phyloP scores from a whole-genome alignment of 345 rosid species.

The Populus simonii region DNA sequence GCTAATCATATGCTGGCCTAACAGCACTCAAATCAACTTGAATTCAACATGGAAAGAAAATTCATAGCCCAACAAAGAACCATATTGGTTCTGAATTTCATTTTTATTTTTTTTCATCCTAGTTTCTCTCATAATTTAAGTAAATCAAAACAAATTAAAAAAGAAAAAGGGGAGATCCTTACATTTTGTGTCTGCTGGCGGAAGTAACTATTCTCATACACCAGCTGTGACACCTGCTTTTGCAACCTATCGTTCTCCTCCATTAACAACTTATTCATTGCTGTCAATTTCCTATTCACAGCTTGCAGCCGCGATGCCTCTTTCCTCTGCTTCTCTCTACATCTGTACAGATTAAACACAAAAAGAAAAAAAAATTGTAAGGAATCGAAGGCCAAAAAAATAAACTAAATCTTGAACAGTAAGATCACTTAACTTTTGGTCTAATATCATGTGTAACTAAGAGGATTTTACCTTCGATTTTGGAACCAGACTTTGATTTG shows the following conservation, averaged over 20 bases:
- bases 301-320: conserved; percentile 97
- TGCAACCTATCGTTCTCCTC: conserved; percentile 99
- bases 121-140: not conserved
- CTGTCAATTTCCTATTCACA: conserved; percentile 88
- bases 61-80: not conserved
- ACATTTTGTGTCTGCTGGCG: conserved; percentile 94
- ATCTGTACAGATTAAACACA: conserved; percentile 40
- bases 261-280: conserved; percentile 97
- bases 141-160: not conserved
- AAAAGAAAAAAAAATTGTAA: not conserved
- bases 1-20: not conserved
- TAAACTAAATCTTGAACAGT: not conserved
- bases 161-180: not conserved
- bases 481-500: conserved; percentile 99
- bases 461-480: conserved; percentile 65
- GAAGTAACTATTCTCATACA: conserved; percentile 90
- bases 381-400: not conserved
- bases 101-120: not conserved
- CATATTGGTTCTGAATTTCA: not conserved
- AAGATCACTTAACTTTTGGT: not conserved
- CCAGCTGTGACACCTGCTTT: conserved; percentile 96
- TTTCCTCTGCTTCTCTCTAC: conserved; percentile 98
- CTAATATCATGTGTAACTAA: not conserved
- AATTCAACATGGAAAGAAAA: not conserved
- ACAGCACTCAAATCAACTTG: not conserved